These are phyloP conservation scores for Metschnikowia picachoensis DNA, from an alignment of 805 yeast genomes.

Conservation along the genomic window DNA sequence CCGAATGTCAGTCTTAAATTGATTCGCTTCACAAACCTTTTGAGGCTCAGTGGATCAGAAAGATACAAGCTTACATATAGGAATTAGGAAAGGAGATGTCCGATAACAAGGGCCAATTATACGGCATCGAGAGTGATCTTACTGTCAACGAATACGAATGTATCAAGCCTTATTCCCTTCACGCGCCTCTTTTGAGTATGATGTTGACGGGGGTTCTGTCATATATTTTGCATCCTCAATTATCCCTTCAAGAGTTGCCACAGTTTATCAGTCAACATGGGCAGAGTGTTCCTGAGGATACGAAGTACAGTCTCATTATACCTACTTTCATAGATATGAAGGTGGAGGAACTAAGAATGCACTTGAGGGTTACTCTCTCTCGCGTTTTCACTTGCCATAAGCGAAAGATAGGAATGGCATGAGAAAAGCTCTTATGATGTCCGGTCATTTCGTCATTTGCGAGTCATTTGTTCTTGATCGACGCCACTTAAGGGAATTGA, in stretches of 20 bases:
- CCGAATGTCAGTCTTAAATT: conserved; percentile 3
- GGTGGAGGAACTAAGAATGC: conserved; percentile 61
- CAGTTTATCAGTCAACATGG: conserved; percentile 70
- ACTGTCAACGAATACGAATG: conserved; percentile 20
- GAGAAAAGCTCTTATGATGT: conserved; percentile 28
- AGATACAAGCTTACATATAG: conserved; percentile 47
- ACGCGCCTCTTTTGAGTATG: conserved; percentile 35
- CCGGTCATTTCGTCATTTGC: conserved; percentile 65
- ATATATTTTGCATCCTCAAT: conserved; percentile 24
- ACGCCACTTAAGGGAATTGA: conserved; percentile 54
- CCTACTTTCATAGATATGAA: conserved; percentile 60
- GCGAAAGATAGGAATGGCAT: conserved; percentile 21
- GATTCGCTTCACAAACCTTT: conserved; percentile 7
- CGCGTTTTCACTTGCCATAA: conserved; percentile 69
- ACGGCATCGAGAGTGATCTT: conserved; percentile 30
- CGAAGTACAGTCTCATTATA: conserved; percentile 60
- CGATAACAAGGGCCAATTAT: conserved; percentile 25
- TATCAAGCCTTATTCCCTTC: conserved; percentile 28
- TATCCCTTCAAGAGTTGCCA: conserved; percentile 40
- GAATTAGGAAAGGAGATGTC: conserved; percentile 10
- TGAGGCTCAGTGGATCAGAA: conserved; percentile 54
- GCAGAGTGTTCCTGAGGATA: conserved; percentile 74
- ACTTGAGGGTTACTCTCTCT: conserved; percentile 81
- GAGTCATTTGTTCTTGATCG: conserved; percentile 55
- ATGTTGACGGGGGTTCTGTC: conserved; percentile 27